Evolutionary conservation across 352 stramenopile genomes (phyloP), one percentile per base, ranked within the genome.

Genomic region (Pythium oligandrum): DNA sequence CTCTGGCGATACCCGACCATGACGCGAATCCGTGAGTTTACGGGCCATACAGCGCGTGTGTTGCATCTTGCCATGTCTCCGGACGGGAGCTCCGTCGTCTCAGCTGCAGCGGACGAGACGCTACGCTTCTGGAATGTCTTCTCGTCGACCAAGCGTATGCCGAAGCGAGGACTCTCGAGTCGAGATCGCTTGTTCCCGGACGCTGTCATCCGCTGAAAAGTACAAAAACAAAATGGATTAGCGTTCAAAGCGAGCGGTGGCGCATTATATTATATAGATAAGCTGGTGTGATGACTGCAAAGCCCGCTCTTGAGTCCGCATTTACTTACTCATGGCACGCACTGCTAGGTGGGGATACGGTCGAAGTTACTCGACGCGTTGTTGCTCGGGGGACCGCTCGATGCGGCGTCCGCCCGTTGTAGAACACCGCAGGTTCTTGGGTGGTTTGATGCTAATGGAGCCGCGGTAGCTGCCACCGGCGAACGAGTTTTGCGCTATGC

Each of bases 51-150:
- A 8, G 83, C 84, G 8, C 81, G 95, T 42, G 92, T 98, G 1
- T 77, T 99, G 40, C 86, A 98, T 57, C 83, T 98, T 54, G 90
- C 88, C 33, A 69, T 90, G 40, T 97, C 88, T 46, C 95, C 96
- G 10, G 91, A 98, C 70, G 95, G 95, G 50, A 64, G 62, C 9
- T 96, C 78, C 36, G 90, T 98, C 12, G 88, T 96, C 34, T 98
- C 95, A 3, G 95, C 89, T 9, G 93, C 88, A 4, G 95, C 89
- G 3, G 96, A 99, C 69, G 95, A 99, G 75, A 98, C 93, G 5
- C 75, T 99, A 37, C 80, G 95, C 40, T 98, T 99, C 71, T 99
- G 96, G 95, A 89, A 98, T 59, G 73, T 98, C 1, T 98, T 83
- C 38, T 53, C 63, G 4, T 60, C 60, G 9, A 9, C 59, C 30